Conservation (phyloP, 139 green algal species). For the Marvania coccoides region DNA sequence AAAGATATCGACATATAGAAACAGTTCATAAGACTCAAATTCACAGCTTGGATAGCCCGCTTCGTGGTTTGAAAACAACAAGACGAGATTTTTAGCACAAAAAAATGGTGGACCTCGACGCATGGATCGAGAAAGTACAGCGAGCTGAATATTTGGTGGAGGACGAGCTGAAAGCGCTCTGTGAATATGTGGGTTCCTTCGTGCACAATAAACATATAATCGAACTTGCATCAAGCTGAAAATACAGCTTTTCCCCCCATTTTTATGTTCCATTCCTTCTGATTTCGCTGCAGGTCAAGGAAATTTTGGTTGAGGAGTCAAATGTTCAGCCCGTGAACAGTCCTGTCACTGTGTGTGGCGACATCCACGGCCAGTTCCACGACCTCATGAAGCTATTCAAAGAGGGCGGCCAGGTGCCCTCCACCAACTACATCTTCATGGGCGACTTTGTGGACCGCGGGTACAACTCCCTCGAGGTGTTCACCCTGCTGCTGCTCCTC, state of each 20-base stretch:
- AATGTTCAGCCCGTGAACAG: constrained; percentile 98
- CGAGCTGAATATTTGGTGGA: constrained; percentile 85
- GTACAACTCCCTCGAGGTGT: constrained; percentile 98
- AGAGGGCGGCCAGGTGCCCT: constrained; percentile 88
- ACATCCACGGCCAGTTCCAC: constrained; percentile 99
- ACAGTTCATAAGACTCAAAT: too few species aligned
- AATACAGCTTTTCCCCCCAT: neutral
- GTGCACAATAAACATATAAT: too few species aligned
- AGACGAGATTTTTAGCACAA: constrained; percentile 12
- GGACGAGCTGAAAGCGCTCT: constrained; percentile 94
- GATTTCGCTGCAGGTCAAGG: constrained; percentile 85
- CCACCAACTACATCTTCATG: constrained; percentile 99
- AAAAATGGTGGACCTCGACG: constrained; percentile 58
- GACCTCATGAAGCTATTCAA: constrained; percentile 97
- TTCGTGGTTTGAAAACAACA: too few species aligned
- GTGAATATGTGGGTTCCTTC: constrained; percentile 85
- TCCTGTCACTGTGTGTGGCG: constrained; percentile 97
- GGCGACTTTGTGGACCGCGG: constrained; percentile 98
- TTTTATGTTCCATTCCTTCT: neutral
- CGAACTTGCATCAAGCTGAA: too few species aligned
- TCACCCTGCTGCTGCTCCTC: constrained; percentile 96
- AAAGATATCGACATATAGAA: too few species aligned
- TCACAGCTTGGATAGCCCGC: too few species aligned
- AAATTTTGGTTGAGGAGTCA: constrained; percentile 98
- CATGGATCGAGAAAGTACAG: constrained; percentile 88